Conservation (phyloP, 306 rosid genomes). For the Cercis canadensis region DNA sequence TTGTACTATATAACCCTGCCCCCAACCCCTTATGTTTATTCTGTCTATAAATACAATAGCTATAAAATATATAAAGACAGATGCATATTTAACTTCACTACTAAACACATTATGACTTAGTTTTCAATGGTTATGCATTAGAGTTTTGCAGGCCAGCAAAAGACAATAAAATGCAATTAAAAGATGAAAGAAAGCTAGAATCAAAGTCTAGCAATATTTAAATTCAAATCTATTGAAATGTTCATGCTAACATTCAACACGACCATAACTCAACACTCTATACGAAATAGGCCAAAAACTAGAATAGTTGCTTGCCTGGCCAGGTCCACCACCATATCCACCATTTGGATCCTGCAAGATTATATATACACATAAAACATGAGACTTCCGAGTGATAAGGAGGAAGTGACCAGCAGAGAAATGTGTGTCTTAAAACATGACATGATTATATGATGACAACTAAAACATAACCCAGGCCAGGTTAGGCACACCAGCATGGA, state of each 20-base stretch:
- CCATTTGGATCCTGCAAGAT: conserved; percentile 76
- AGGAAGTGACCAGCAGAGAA: conserved; percentile 30
- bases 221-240: neutral
- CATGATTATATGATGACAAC: conserved; percentile 9
- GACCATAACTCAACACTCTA: conserved; percentile 28
- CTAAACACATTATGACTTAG: conserved; percentile 1
- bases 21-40: neutral
- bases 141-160: conserved; percentile 11
- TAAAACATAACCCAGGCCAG: neutral
- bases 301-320: conserved; percentile 73
- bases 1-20: neutral
- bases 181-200: neutral
- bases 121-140: neutral
- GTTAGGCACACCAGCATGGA: neutral
- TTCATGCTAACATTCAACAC: conserved; percentile 16
- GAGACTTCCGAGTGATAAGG: neutral
- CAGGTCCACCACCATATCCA: conserved; percentile 97
- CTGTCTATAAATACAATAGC: neutral
- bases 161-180: conserved; percentile 12
- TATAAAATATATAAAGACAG: conserved; percentile 5
- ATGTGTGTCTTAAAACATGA: neutral
- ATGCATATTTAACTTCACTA: conserved; percentile 14
- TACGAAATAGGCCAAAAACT: conserved; percentile 5
- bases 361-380: conserved; percentile 28
- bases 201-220: neutral